Conservation (phyloP, 352 stramenopile species). For the Halophytophthora batemanensis region DNA sequence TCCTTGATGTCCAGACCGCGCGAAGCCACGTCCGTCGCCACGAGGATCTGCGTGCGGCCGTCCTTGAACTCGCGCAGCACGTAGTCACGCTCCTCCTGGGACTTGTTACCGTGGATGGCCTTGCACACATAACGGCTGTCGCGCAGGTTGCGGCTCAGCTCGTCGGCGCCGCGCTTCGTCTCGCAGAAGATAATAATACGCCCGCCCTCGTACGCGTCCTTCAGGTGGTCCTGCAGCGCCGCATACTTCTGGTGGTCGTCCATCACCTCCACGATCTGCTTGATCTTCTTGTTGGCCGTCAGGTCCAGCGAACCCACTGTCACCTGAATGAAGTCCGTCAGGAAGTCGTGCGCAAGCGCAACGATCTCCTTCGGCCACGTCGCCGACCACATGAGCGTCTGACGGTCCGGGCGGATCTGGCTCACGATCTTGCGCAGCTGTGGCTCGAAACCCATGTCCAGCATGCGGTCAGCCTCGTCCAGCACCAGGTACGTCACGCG, state of each 20-base stretch:
- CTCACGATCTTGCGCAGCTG: slow-evolving; percentile 97
- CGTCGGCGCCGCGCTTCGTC: slow-evolving; percentile 98
- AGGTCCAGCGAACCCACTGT: slow-evolving; percentile 94
- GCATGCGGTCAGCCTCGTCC: slow-evolving; percentile 99
- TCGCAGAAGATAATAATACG: slow-evolving; percentile 99
- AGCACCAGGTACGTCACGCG: slow-evolving; percentile 98
- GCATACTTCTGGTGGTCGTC: slow-evolving; percentile 95
- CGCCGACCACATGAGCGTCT: slow-evolving; percentile 97
- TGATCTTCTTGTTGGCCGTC: slow-evolving; percentile 98
- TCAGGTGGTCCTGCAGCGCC: slow-evolving; percentile 82
- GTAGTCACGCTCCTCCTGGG: slow-evolving; percentile 99
- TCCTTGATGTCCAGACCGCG: slow-evolving; percentile 98
- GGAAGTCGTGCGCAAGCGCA: slow-evolving; percentile 95
- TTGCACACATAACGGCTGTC: slow-evolving; percentile 93
- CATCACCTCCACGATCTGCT: slow-evolving; percentile 96
- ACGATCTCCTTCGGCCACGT: slow-evolving; percentile 99
- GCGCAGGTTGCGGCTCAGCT: slow-evolving; percentile 93
- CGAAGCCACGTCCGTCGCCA: slow-evolving; percentile 95
- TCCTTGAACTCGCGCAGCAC: slow-evolving; percentile 99
- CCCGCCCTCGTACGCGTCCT: slow-evolving; percentile 85
- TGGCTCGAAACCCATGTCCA: slow-evolving; percentile 99
- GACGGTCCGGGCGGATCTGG: slow-evolving; percentile 89
- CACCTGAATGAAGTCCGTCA: slow-evolving; percentile 97
- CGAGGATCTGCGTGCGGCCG: slow-evolving; percentile 90
- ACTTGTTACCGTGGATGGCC: slow-evolving; percentile 90